Conservation (phyloP, 2,329 filamentous ascomycete genomes). For the Sclerotinia subarctica region DNA sequence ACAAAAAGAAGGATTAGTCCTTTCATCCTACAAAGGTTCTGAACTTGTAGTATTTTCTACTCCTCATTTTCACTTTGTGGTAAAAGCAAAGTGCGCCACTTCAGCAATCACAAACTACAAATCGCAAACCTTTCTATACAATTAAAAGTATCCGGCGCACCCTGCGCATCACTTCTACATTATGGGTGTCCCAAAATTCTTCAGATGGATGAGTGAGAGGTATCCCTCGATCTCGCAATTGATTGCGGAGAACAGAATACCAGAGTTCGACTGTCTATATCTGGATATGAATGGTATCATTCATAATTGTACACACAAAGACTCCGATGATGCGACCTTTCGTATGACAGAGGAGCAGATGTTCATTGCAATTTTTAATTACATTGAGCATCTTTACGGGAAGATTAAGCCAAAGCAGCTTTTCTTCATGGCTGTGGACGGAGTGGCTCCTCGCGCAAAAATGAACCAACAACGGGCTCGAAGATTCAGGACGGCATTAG, state of each 20-base stretch:
- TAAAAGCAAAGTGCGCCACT: slow-evolving; percentile 32
- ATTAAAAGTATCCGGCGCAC: not conserved
- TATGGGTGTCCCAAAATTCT: slow-evolving; percentile 54
- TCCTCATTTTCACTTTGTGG: slow-evolving; percentile 28
- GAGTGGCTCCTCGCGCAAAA: slow-evolving; percentile 94
- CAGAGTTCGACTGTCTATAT: slow-evolving; percentile 97
- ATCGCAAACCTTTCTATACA: slow-evolving; percentile 21
- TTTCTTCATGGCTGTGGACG: slow-evolving; percentile 99
- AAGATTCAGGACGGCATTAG: slow-evolving; percentile 89
- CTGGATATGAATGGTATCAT: slow-evolving; percentile 99
- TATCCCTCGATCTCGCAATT: slow-evolving; percentile 98
- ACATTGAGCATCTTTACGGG: slow-evolving; percentile 96
- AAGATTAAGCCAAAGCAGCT: slow-evolving; percentile 98
- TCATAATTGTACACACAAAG: slow-evolving; percentile 88
- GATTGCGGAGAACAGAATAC: slow-evolving; percentile 97
- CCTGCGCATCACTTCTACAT: slow-evolving; percentile 14
- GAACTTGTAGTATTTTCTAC: not conserved
- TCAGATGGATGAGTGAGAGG: slow-evolving; percentile 93
- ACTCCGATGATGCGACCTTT: slow-evolving; percentile 80
- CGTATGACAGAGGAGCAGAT: slow-evolving; percentile 97
- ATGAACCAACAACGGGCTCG: slow-evolving; percentile 99
- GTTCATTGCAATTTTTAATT: slow-evolving; percentile 99
- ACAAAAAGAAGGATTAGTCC: not conserved
- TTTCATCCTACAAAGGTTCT: not conserved
- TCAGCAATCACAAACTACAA: slow-evolving; percentile 20